A percentile compares a stretch with the other conserved stretches of the same genome.
Evolutionary conservation across 257 asterid genomes (phyloP).

Genomic region (Fraxinus anomala): DNA sequence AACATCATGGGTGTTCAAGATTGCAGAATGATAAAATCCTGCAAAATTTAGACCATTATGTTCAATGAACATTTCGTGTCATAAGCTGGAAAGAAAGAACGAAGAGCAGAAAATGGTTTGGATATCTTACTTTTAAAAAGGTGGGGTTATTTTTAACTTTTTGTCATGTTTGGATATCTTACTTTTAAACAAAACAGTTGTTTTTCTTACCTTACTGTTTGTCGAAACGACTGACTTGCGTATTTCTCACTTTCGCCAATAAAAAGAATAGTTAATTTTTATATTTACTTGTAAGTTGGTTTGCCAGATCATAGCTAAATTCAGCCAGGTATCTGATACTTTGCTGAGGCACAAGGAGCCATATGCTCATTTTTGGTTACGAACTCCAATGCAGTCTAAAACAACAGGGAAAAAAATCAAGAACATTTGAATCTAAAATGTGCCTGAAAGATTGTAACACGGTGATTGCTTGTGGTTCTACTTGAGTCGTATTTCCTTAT

Average conservation of each 20-base stretch:
- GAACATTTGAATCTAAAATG: not conserved
- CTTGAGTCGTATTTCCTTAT: not conserved
- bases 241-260: not conserved
- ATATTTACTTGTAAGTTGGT: not conserved
- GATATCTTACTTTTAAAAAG: not conserved
- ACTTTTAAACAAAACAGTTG: no score
- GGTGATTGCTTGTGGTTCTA: not conserved
- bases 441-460: not conserved
- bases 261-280: not conserved
- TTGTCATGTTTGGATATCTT: not conserved
- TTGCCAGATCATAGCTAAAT: not conserved
- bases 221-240: not conserved
- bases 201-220: not conserved
- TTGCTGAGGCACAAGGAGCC: not conserved
- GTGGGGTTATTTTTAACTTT: not conserved
- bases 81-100: not conserved
- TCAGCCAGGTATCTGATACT: not conserved
- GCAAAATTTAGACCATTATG: constrained; percentile 18
- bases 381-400: not conserved
- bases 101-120: not conserved
- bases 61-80: not conserved
- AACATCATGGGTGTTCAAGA: constrained; percentile 69
- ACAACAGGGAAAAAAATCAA: not conserved
- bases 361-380: not conserved
- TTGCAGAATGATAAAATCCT: constrained; percentile 95